phyloP scores from a whole-genome alignment of 108 stramenopile genomes.

The Epithemia pelagica region DNA sequence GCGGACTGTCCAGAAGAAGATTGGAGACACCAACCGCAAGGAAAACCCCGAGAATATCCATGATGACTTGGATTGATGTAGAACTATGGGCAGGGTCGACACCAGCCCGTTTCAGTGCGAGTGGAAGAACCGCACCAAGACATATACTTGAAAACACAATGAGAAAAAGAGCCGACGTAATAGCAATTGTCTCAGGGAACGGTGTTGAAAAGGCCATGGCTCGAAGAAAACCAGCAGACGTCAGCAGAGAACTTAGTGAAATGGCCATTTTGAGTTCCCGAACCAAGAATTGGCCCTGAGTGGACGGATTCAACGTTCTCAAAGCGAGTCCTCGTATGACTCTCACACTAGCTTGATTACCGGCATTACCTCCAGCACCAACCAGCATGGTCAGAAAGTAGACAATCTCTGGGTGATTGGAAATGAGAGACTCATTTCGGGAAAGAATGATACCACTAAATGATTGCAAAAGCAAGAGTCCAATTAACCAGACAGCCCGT shows the following conservation, averaged over 20 bases:
- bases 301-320: slow-evolving; percentile 57
- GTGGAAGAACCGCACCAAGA: slow-evolving; percentile 70
- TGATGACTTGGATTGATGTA: slow-evolving; percentile 77
- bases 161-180: slow-evolving; percentile 55
- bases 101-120: slow-evolving; percentile 63
- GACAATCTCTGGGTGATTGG: slow-evolving; percentile 79
- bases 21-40: slow-evolving; percentile 66
- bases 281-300: slow-evolving; percentile 45
- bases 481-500: slow-evolving; percentile 79
- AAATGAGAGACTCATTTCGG: slow-evolving; percentile 67
- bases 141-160: slow-evolving; percentile 77
- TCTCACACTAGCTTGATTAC: slow-evolving; percentile 86
- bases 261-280: slow-evolving; percentile 72
- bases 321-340: slow-evolving; percentile 81
- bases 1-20: slow-evolving; percentile 50
- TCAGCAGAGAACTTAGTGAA: slow-evolving; percentile 50
- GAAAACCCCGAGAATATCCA: slow-evolving; percentile 67
- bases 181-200: slow-evolving; percentile 63
- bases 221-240: slow-evolving; percentile 61
- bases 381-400: slow-evolving; percentile 90
- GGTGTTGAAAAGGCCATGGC: slow-evolving; percentile 62
- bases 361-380: slow-evolving; percentile 82
- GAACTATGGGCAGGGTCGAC: slow-evolving; percentile 87
- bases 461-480: slow-evolving; percentile 80
- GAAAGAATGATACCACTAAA: slow-evolving; percentile 74